A percentile compares a stretch with the other conserved stretches of the same genome.
Evolutionary conservation across 2,329 filamentous ascomycete species (phyloP).

Genomic region (Exophiala oligosperma): DNA sequence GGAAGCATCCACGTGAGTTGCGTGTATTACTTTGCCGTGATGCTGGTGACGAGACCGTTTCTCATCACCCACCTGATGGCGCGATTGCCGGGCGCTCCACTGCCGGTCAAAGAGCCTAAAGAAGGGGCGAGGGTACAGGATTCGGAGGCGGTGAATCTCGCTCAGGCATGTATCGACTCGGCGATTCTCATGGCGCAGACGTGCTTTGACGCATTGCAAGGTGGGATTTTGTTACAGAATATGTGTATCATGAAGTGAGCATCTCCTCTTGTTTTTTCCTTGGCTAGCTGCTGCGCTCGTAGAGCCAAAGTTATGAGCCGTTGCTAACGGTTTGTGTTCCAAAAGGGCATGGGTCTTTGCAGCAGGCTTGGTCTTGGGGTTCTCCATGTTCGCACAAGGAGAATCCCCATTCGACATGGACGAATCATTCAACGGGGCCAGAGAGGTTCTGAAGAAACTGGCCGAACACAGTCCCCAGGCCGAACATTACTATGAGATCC

Average conservation of each 20-base stretch:
- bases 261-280: not conserved
- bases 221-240: constrained; percentile 50
- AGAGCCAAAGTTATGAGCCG: not conserved
- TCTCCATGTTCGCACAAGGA: constrained; percentile 55
- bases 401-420: constrained; percentile 48
- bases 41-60: constrained; percentile 57
- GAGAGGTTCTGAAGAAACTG: constrained; percentile 51
- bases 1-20: constrained; percentile 58
- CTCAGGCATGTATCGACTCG: constrained; percentile 56
- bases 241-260: constrained; percentile 62
- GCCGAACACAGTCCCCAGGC: constrained; percentile 56
- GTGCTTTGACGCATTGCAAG: constrained; percentile 50
- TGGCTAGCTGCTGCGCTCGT: too few species aligned
- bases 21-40: constrained; percentile 60
- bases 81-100: constrained; percentile 4
- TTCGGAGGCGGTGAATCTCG: constrained; percentile 36
- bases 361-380: constrained; percentile 57
- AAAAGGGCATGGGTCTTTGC: constrained; percentile 56
- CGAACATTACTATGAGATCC: constrained; percentile 58
- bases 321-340: not conserved
- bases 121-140: not conserved
- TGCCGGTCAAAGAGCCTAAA: too few species aligned
- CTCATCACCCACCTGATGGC: constrained; percentile 51
- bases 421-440: constrained; percentile 52
- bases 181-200: constrained; percentile 58